Evolutionary conservation across 306 rosid species (phyloP), one percentile per base, ranked within the genome.

Genomic region (Quercus agrifolia): DNA sequence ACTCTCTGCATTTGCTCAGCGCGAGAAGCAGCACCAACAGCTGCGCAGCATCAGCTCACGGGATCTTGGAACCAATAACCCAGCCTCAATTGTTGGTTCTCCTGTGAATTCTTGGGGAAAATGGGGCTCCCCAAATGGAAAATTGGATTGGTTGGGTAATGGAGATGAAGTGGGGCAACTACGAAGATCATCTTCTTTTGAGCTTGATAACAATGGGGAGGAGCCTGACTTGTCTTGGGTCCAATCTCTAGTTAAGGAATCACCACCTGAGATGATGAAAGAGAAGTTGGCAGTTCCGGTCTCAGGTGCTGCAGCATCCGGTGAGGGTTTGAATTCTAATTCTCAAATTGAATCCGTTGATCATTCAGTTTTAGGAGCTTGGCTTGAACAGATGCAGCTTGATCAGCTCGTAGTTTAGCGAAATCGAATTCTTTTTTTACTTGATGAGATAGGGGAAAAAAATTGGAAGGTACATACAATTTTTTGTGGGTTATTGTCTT

Each of bases 321-420:
- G 88, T 69, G 92, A 86, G 83, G 90, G 77, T 70, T 75, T 57
- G 38, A 94, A 81, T 81, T 73, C 97, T 70, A 89, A 83, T 63
- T 74, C 93, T 75, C 93, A 88, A 80, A 54, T 52, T 46, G 97
- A 94, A 21, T 82, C 92, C 17, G 28, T 78, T 73, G 98, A 94
- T 88, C 92, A 90, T 79, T 86, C 97, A 23, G 97, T 90, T 70
- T 61, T 94, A 61, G 98, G 92, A 81, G 93, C 97, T 52, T 92
- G 97, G 98, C 90, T 94, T 35, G 98, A 93, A 88, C 93, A 93
- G 86, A 89, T 93, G 98, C 98, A 91, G 86, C 91, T 91, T 82
- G 97, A 88, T 86, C 92, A 87, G 84, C 89, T 90, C 68, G 85
- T 88, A 79, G 97, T 89, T 83, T 89, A 91, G 84, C 38, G 79